phyloP scores from a whole-genome alignment of 352 stramenopile species.

The Blastocystis sp. region DNA sequence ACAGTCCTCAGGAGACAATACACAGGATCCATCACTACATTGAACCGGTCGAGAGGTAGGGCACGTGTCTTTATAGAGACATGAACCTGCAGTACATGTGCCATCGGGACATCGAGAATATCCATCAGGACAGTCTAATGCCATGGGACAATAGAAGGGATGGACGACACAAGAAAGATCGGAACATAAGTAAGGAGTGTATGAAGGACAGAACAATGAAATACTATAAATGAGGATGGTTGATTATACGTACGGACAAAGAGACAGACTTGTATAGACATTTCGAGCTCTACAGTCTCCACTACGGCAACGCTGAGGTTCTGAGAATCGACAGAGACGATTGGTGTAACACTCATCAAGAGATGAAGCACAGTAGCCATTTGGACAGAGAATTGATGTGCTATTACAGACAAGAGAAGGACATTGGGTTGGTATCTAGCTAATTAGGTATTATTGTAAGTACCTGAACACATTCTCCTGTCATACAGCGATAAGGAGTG shows the following conservation, averaged over 20 bases:
- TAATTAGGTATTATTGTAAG: not conserved
- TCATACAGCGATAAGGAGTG: conserved; percentile 5
- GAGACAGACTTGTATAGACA: not conserved
- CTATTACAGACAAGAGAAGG: not conserved
- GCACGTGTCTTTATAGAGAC: not conserved
- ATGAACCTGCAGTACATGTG: not conserved
- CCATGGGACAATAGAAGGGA: conserved; percentile 31
- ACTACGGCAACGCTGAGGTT: not conserved
- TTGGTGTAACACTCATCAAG: not conserved
- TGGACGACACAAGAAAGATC: conserved; percentile 15
- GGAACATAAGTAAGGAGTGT: conserved; percentile 12
- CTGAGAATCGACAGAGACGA: not conserved
- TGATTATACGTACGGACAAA: not conserved
- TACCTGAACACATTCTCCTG: conserved; percentile 27
- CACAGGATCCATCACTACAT: conserved; percentile 1
- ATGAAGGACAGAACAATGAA: not conserved
- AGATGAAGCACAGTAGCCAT: not conserved
- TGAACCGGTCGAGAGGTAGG: not conserved
- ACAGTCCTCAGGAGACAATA: not conserved
- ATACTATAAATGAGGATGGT: not conserved
- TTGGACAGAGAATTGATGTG: not conserved
- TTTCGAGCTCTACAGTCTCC: not conserved
- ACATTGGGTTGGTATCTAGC: not conserved
- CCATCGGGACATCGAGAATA: not conserved
- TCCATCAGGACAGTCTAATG: not conserved